Evolutionary conservation across 2,329 filamentous ascomycete species (phyloP).

Genomic region (Pseudogymnoascus sp.): DNA sequence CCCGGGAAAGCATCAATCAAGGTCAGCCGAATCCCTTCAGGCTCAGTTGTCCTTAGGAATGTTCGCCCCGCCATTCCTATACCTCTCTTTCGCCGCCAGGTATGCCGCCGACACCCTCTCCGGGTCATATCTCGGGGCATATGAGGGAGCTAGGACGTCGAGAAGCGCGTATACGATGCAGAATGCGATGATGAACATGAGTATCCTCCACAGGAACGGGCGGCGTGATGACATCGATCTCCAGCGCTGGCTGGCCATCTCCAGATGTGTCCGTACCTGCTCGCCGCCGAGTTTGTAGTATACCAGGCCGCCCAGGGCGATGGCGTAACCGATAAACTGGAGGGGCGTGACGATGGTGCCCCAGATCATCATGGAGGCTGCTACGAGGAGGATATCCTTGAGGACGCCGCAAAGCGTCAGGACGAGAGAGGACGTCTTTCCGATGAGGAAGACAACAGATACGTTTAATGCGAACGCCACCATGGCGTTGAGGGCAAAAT

Average conservation of each 20-base stretch:
- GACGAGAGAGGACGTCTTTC: slow-evolving; percentile 78
- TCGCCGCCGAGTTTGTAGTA: slow-evolving; percentile 84
- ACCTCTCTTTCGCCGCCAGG: not conserved
- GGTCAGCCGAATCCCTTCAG: not conserved
- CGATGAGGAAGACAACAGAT: slow-evolving; percentile 79
- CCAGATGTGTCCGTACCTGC: slow-evolving; percentile 71
- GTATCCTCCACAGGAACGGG: slow-evolving; percentile 68
- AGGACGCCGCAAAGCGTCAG: slow-evolving; percentile 81
- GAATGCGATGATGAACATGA: slow-evolving; percentile 56
- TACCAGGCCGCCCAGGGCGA: slow-evolving; percentile 68
- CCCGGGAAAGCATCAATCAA: not conserved
- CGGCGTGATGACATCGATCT: slow-evolving; percentile 70
- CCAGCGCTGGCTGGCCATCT: slow-evolving; percentile 69
- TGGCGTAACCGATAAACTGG: slow-evolving; percentile 77
- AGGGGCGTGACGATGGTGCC: slow-evolving; percentile 63
- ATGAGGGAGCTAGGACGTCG: slow-evolving; percentile 54
- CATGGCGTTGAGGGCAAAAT: slow-evolving; percentile 65
- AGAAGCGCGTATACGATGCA: slow-evolving; percentile 63
- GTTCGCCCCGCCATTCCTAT: not conserved
- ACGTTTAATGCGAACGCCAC: slow-evolving; percentile 77
- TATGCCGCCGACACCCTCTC: slow-evolving; percentile 13
- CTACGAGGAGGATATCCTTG: slow-evolving; percentile 78
- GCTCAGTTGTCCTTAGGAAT: not conserved
- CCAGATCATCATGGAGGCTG: slow-evolving; percentile 74
- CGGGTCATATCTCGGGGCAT: slow-evolving; percentile 46